Percentiles rank a stretch among this genome's conserved stretches.
Evolutionary conservation across 208 protist species (phyloP).

Genomic region (Herpetomonas tarakana): DNA sequence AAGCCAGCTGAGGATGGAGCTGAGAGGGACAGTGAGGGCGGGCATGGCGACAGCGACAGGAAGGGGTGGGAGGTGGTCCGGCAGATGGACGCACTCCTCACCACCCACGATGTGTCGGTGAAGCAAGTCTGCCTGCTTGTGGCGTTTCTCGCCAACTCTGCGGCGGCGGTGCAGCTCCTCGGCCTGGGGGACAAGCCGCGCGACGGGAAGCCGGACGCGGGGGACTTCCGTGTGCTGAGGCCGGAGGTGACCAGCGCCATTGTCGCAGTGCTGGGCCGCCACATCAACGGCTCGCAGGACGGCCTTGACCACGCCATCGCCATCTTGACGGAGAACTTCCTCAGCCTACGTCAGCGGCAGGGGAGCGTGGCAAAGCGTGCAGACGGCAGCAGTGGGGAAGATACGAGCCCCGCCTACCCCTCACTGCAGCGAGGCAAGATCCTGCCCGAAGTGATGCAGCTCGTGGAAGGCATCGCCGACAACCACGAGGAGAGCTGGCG

Average conservation of each 20-base stretch:
- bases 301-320: neutral
- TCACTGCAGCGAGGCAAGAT: neutral
- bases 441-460: neutral
- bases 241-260: neutral
- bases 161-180: neutral
- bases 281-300: neutral
- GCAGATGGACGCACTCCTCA: neutral
- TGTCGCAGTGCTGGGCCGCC: neutral
- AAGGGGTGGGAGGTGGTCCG: neutral
- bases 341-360: neutral
- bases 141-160: neutral
- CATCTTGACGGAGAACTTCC: neutral
- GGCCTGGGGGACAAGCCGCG: neutral
- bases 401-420: neutral
- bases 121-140: neutral
- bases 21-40: neutral
- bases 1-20: no score
- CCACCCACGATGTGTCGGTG: neutral
- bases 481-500: neutral
- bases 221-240: no score
- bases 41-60: neutral
- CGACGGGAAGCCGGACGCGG: neutral
- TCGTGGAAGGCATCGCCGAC: neutral
- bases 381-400: no score
- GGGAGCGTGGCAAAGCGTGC: no score